A percentile compares a stretch with the other conserved stretches of the same genome.
Evolutionary conservation across 495 filamentous ascomycete genomes (phyloP).

Genomic region (Aspergillus olivimuriae): DNA sequence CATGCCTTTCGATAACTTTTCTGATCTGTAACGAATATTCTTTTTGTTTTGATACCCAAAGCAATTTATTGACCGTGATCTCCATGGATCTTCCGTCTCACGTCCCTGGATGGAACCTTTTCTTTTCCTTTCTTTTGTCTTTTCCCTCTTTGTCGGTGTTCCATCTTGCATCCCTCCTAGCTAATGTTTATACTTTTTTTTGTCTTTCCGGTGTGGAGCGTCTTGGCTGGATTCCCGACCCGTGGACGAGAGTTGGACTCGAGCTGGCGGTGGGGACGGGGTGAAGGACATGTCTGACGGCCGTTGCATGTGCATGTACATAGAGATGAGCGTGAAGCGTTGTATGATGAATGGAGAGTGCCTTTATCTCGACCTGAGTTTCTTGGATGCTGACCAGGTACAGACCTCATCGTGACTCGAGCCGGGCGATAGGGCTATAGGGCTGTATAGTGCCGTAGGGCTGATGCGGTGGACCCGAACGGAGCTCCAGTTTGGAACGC

Average conservation of each 20-base stretch:
- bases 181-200: background rate
- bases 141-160: background rate
- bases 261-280: no score
- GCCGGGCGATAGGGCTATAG: no score
- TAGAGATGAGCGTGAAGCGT: no score
- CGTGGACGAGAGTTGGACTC: no score
- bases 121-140: background rate
- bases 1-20: constrained; percentile 1
- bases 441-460: no score
- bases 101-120: background rate
- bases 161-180: background rate
- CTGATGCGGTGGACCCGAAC: background rate
- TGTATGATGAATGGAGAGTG: no score
- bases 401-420: no score
- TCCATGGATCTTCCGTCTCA: constrained; percentile 1
- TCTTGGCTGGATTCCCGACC: background rate
- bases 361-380: no score
- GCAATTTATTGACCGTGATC: constrained; percentile 3
- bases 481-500: background rate
- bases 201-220: background rate
- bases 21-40: constrained; percentile 3
- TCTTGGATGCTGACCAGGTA: no score
- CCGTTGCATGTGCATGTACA: no score
- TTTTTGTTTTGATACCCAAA: constrained; percentile 18
- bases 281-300: no score